A percentile compares a stretch with the other conserved stretches of the same genome.
Evolutionary conservation across 495 filamentous ascomycete species (phyloP).

Genomic region (Podospora pseudocomata): DNA sequence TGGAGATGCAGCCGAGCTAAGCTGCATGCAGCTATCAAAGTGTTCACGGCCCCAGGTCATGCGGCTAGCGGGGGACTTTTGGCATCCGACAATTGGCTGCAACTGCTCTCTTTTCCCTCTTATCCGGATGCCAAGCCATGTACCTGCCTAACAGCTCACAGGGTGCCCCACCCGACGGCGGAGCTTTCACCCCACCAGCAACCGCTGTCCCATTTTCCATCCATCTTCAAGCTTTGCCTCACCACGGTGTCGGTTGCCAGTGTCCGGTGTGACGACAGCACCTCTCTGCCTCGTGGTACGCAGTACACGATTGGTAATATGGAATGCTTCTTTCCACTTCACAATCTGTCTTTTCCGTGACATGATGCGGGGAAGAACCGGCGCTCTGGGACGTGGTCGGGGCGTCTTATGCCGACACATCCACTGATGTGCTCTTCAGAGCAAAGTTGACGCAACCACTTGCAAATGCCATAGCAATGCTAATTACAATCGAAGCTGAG

Average conservation of each 20-base stretch:
- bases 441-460: background rate
- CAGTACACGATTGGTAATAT: background rate
- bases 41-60: background rate
- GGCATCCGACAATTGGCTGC: constrained; percentile 2
- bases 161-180: constrained; percentile 13
- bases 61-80: background rate
- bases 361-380: background rate
- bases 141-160: constrained; percentile 6
- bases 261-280: background rate
- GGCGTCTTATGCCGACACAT: background rate
- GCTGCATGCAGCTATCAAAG: constrained; percentile 17
- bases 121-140: background rate
- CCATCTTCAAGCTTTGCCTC: background rate
- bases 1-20: background rate
- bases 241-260: background rate
- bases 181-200: constrained; percentile 10
- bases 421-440: background rate
- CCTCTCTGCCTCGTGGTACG: background rate
- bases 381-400: background rate
- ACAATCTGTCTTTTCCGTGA: background rate
- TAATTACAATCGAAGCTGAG: background rate
- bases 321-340: too few relatives aligned
- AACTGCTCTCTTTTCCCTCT: background rate
- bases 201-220: constrained; percentile 3
- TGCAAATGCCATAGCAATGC: background rate